Conservation (phyloP, 768 basidiomycete genomes). For the Hypsizygus marmoreus region DNA sequence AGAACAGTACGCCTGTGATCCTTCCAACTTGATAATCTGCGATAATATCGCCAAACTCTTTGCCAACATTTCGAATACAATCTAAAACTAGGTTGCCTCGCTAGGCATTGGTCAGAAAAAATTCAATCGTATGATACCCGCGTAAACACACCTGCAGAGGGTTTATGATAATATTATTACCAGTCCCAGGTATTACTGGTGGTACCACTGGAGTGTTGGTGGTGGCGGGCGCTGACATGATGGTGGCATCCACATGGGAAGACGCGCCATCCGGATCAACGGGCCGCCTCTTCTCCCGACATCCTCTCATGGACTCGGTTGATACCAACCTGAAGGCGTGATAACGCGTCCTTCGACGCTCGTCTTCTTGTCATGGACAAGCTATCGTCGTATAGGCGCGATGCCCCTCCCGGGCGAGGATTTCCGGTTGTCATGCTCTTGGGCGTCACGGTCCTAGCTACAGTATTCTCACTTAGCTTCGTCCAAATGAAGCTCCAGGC, state of each 20-base stretch:
- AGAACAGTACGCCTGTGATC: constrained; percentile 88
- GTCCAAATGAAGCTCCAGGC: constrained; percentile 24
- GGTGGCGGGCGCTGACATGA: constrained; percentile 19
- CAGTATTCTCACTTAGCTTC: constrained; percentile 23
- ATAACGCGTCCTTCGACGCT: constrained; percentile 2
- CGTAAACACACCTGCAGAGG: constrained; percentile 53
- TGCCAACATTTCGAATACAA: constrained; percentile 83
- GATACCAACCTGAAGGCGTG: constrained; percentile 7
- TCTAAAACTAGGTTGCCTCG: constrained; percentile 89
- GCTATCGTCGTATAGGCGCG: constrained; percentile 22
- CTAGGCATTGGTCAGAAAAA: constrained; percentile 40
- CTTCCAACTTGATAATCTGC: constrained; percentile 95
- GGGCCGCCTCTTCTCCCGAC: constrained; percentile 3
- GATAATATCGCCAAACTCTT: constrained; percentile 93
- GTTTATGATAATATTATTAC: constrained; percentile 66
- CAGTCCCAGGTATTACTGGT: constrained; percentile 62
- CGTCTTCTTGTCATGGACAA: constrained; percentile 34
- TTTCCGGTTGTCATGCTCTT: constrained; percentile 2
- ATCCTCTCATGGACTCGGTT: too few species aligned
- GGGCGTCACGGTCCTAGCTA: constrained; percentile 7
- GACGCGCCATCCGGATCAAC: constrained; percentile 17
- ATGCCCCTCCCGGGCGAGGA: background rate
- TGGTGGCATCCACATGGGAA: constrained; percentile 7
- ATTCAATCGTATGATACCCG: too few species aligned
- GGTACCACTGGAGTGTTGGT: constrained; percentile 41